Base-by-base conservation (phyloP, 371 early-diverging fungal species). In the Rhizopus stolonifer region DNA sequence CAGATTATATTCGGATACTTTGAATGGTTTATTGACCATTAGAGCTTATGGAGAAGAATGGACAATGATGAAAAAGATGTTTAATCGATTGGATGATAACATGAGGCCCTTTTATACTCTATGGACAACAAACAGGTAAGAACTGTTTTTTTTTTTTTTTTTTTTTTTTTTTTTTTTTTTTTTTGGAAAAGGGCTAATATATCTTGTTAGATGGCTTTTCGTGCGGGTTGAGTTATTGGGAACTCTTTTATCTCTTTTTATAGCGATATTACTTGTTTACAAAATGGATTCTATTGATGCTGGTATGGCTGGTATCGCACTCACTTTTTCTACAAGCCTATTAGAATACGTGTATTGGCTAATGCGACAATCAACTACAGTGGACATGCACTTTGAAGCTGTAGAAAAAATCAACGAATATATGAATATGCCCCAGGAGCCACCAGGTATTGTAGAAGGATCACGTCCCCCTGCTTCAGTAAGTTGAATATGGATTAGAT, bases 101-200 rank as follows among this genome's bases (percentile, higher is more conserved):
- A 86, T 88, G 79, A 73, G 93, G 21, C 84, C 92, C 4, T 92
- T 82, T 61, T 93, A 85, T 56, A 82, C 82, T 5, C 56, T 88
- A 24, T 92, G 94, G 91, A 81, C 84, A 2, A 80, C 86, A 46
- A 93, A 93, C 69, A 83, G 92, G 52, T 90, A 90, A n/a, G n/a
- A n/a, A n/a, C 10, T 29, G 4, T 29, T 4, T 7, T 7, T 10
- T 29, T 29, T 4, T 29, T 29, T 29, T 29, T 29, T 29, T 29
- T 29, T 29, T 29, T 29, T 29, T 29, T 4, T 7, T 7, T 10
- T 29, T 29, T 4, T 29, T 29, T 29, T 29, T 29, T 29, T 29
- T 29, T 29, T 29, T 29, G 10, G 10, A 29, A 29, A 2, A 34
- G 3, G 34, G 32, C 17, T 14, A 18, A 19, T 7, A 22, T 6